These are phyloP conservation scores for Incumbomyces delicatus DNA, from an alignment of 2,329 filamentous ascomycete genomes.

Conservation along the genomic window DNA sequence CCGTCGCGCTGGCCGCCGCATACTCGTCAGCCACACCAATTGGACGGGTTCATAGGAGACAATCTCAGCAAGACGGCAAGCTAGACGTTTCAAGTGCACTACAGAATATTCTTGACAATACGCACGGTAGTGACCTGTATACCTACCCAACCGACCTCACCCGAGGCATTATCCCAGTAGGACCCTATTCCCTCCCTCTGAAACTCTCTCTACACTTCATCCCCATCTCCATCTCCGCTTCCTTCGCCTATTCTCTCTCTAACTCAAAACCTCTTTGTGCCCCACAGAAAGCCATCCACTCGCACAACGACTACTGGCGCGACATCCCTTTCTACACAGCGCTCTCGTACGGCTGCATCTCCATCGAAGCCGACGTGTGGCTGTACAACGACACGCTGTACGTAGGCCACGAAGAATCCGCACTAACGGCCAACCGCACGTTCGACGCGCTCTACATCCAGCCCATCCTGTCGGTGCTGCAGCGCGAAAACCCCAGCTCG, in stretches of 20 bases:
- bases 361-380: constrained; percentile 40
- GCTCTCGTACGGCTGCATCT: constrained; percentile 31
- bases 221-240: too few relatives aligned
- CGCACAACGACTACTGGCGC: constrained; percentile 37
- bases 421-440: constrained; percentile 29
- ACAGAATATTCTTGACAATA: constrained; percentile 21
- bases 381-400: constrained; percentile 31
- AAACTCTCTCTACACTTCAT: too few relatives aligned
- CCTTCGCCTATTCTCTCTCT: too few relatives aligned
- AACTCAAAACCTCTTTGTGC: not conserved
- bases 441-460: constrained; percentile 33
- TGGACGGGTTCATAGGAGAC: not conserved
- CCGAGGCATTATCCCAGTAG: constrained; percentile 28
- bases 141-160: constrained; percentile 30
- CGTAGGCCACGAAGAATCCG: constrained; percentile 31
- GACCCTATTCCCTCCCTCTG: constrained; percentile 12
- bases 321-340: constrained; percentile 31
- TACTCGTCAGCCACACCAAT: not conserved
- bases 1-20: not conserved
- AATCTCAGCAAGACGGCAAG: not conserved
- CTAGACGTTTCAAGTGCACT: constrained; percentile 7
- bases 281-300: constrained; percentile 26
- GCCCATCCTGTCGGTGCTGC: constrained; percentile 47
- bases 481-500: constrained; percentile 46
- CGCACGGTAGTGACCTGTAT: constrained; percentile 16